phyloP scores from a whole-genome alignment of 2,329 filamentous ascomycete species.

The Penicillium psychrosexuale region DNA sequence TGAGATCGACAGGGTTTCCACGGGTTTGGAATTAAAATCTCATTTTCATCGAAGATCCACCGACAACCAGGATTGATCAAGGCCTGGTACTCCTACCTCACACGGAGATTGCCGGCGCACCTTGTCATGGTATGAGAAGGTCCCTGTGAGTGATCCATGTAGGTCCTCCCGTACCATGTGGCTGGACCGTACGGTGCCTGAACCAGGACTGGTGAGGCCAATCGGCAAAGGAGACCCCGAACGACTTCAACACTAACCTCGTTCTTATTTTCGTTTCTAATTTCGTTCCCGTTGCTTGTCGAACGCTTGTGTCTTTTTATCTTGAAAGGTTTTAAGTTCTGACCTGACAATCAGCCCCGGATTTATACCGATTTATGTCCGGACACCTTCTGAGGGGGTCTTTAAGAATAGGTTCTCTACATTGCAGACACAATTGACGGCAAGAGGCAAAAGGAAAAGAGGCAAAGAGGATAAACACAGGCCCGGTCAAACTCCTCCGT shows the following conservation, averaged over 20 bases:
- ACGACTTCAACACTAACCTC: background rate
- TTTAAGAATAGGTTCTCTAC: background rate
- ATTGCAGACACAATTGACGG: background rate
- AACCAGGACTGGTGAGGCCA: background rate
- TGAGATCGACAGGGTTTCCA: conserved; percentile 27
- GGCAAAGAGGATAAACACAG: no score
- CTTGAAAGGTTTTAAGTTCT: background rate
- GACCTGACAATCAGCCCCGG: background rate
- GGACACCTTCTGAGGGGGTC: background rate
- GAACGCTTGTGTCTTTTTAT: background rate
- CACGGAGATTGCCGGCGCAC: conserved; percentile 13
- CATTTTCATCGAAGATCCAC: background rate
- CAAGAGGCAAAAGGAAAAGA: background rate
- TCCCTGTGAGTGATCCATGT: background rate
- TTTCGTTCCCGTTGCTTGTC: conserved; percentile 5
- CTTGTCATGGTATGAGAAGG: background rate
- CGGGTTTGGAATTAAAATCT: background rate
- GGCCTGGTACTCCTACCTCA: conserved; percentile 5
- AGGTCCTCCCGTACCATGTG: background rate
- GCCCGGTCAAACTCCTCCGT: no score
- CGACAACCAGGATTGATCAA: conserved; percentile 10
- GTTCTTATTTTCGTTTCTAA: background rate
- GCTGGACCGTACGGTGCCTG: background rate
- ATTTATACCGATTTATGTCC: no score
- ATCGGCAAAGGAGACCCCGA: background rate